These are phyloP conservation scores for Otatea glauca DNA, from an alignment of 176 grass and related monocot species.

Conservation along the genomic window DNA sequence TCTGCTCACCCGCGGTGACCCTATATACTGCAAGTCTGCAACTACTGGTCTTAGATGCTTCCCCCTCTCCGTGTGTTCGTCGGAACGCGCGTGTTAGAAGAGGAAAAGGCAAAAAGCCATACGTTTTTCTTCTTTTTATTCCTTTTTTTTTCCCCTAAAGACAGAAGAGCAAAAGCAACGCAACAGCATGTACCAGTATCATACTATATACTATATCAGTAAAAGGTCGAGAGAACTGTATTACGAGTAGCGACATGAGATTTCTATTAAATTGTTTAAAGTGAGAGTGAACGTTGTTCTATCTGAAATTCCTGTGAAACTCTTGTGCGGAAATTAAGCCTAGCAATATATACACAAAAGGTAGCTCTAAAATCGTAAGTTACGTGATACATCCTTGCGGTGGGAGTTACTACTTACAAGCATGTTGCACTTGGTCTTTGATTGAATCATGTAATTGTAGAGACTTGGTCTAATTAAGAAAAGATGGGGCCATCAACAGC, in stretches of 20 bases:
- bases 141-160: neutral
- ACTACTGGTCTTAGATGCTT: slow-evolving; percentile 18
- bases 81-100: slow-evolving; percentile 32
- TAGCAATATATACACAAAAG: too few species aligned
- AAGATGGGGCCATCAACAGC: neutral
- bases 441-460: neutral
- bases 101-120: slow-evolving; percentile 24
- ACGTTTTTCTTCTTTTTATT: neutral
- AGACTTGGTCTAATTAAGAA: neutral
- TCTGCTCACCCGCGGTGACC: slow-evolving; percentile 48
- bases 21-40: slow-evolving; percentile 42
- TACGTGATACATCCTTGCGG: too few species aligned
- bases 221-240: neutral
- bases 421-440: neutral
- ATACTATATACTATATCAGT: too few species aligned
- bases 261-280: neutral
- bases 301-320: neutral
- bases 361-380: too few species aligned
- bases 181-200: too few species aligned
- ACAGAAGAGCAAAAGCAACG: neutral
- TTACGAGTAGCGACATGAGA: too few species aligned
- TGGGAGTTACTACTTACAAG: too few species aligned
- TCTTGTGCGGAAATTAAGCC: too few species aligned
- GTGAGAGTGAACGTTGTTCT: neutral
- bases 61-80: slow-evolving; percentile 10